Conservation (phyloP, 331 rosid species). For the Rhamnella rubrinervis region DNA sequence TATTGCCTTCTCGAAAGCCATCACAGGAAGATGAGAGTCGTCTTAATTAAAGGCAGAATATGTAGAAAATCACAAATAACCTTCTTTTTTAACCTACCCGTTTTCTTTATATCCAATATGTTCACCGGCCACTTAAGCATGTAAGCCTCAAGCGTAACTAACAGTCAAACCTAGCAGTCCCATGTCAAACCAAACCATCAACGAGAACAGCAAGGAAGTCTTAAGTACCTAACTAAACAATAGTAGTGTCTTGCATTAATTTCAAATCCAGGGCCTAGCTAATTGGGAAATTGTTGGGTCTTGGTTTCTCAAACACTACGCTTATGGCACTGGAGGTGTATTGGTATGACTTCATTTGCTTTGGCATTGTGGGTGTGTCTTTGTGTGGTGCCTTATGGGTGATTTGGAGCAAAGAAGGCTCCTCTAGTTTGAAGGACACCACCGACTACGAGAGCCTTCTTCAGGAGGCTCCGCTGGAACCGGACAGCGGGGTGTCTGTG, state of each 20-base stretch:
- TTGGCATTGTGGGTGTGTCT: constrained; percentile 50
- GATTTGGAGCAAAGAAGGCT: constrained; percentile 45
- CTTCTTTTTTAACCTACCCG: too few species aligned
- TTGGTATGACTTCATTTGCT: constrained; percentile 73
- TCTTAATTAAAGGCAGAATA: too few species aligned
- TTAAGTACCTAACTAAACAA: neutral
- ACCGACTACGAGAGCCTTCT: constrained; percentile 47
- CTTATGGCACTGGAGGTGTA: constrained; percentile 49
- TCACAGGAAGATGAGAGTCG: too few species aligned
- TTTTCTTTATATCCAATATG: too few species aligned
- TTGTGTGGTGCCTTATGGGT: constrained; percentile 45
- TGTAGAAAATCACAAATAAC: too few species aligned
- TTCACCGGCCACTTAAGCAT: too few species aligned
- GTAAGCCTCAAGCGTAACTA: constrained; percentile 8
- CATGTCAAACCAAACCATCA: constrained; percentile 14
- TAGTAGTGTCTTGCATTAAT: too few species aligned
- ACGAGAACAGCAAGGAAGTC: neutral
- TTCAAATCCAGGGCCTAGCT: neutral
- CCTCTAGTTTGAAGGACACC: constrained; percentile 27
- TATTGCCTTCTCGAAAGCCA: too few species aligned
- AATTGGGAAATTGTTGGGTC: too few species aligned
- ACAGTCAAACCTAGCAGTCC: constrained; percentile 57
- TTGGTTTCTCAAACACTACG: too few species aligned
- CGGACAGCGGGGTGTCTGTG: constrained; percentile 24
- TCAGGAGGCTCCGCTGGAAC: constrained; percentile 28